Conservation (phyloP, 208 protist species). For the Crithidia mellificae region DNA sequence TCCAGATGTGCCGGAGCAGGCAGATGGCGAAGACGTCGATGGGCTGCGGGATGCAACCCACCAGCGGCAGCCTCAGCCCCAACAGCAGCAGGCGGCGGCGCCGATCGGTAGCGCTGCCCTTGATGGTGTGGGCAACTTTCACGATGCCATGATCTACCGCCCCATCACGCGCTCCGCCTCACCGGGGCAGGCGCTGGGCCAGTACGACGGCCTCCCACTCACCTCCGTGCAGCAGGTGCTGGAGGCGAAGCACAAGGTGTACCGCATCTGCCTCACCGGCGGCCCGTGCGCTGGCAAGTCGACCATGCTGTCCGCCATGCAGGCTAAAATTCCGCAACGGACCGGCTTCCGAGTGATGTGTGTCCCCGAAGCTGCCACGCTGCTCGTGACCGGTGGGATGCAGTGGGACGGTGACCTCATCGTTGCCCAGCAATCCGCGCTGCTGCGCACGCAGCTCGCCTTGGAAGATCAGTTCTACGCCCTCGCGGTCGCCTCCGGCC, state of each 20-base stretch:
- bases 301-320: conserved; percentile 66
- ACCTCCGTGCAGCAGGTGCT: conserved; percentile 48
- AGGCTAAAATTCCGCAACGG: conserved; percentile 56
- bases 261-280: conserved; percentile 79
- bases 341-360: conserved; percentile 74
- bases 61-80: neutral
- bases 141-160: conserved; percentile 24
- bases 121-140: neutral
- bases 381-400: conserved; percentile 76
- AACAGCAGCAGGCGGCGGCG: too few relatives aligned
- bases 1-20: conserved; percentile 4
- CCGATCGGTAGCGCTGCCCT: neutral
- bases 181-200: conserved; percentile 40
- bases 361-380: conserved; percentile 80
- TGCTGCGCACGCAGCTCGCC: conserved; percentile 70
- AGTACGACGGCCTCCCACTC: conserved; percentile 54
- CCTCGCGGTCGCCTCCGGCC: conserved; percentile 46
- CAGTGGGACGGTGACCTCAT: conserved; percentile 48
- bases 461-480: conserved; percentile 81
- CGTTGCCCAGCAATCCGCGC: conserved; percentile 61
- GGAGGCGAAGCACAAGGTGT: conserved; percentile 51
- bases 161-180: conserved; percentile 58
- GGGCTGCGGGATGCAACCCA: too few relatives aligned
- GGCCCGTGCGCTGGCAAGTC: conserved; percentile 86
- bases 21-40: neutral